Conservation (phyloP, 1,284 basidiomycete species). For the Flammula alnicola region DNA sequence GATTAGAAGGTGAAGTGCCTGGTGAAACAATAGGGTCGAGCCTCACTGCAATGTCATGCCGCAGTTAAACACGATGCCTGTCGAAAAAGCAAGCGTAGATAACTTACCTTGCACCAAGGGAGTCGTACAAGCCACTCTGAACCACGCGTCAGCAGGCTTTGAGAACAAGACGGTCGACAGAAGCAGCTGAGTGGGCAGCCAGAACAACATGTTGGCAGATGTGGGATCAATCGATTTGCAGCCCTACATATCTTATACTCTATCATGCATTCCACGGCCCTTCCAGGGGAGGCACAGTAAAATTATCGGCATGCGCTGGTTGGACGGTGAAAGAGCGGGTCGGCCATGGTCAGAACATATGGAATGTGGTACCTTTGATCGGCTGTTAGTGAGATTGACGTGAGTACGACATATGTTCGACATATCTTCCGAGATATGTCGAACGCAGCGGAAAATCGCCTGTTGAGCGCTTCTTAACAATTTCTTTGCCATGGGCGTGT, state of each 20-base stretch:
- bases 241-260: not conserved
- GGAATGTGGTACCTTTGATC: too few species aligned
- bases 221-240: not conserved
- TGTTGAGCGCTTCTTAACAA: too few species aligned
- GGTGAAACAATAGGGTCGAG: conserved; percentile 51
- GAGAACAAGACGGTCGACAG: conserved; percentile 4
- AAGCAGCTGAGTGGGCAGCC: not conserved
- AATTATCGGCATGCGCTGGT: conserved; percentile 6
- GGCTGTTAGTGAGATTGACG: too few species aligned
- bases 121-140: conserved; percentile 44
- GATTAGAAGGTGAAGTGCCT: conserved; percentile 39
- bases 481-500: too few species aligned
- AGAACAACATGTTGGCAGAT: not conserved
- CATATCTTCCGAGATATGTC: not conserved
- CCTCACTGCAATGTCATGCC: conserved; percentile 37
- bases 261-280: too few species aligned
- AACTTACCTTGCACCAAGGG: conserved; percentile 41
- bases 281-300: too few species aligned
- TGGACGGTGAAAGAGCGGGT: conserved; percentile 9
- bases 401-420: not conserved
- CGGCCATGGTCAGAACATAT: too few species aligned
- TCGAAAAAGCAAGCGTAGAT: not conserved
- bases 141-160: conserved; percentile 39
- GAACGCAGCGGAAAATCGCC: too few species aligned
- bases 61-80: not conserved